Evolutionary conservation across 2,329 filamentous ascomycete species (phyloP).

Genomic region (Seiridium cupressi): DNA sequence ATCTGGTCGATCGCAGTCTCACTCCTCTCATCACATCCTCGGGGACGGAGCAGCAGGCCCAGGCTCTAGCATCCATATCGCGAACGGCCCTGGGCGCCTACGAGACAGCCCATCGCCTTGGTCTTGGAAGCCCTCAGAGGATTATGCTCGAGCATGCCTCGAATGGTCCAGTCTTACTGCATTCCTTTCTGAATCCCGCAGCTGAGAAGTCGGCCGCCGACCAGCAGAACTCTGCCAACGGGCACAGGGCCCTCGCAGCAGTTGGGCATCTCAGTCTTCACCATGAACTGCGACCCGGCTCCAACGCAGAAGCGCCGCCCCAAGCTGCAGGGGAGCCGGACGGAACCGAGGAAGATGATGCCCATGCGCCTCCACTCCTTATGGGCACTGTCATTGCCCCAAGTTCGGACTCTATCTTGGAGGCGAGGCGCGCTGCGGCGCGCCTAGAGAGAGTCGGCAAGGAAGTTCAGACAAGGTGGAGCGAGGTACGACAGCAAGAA

Average conservation of each 20-base stretch:
- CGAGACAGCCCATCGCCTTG: constrained; percentile 50
- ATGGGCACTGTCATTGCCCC: constrained; percentile 54
- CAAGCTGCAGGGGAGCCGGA: constrained; percentile 6
- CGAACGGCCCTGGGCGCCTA: constrained; percentile 51
- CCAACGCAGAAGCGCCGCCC: background rate
- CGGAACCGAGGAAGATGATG: constrained; percentile 15
- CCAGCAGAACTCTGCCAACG: background rate
- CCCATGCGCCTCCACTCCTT: constrained; percentile 47
- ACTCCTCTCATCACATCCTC: constrained; percentile 58
- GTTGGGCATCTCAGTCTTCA: background rate
- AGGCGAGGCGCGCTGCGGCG: constrained; percentile 51
- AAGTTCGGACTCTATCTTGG: constrained; percentile 42
- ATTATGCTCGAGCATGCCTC: constrained; percentile 55
- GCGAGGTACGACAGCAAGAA: constrained; percentile 22
- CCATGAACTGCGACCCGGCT: background rate
- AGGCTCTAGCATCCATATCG: constrained; percentile 52
- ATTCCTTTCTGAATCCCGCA: constrained; percentile 20
- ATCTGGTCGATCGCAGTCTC: constrained; percentile 56
- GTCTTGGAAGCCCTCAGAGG: constrained; percentile 52
- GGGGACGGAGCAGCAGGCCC: constrained; percentile 39
- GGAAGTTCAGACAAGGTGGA: constrained; percentile 55
- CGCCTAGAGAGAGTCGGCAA: constrained; percentile 53
- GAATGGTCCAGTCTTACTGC: constrained; percentile 32
- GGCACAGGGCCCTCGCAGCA: background rate
- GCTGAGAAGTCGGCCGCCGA: background rate